Percentiles rank a stretch among this genome's conserved stretches.
Conservation (phyloP, 2,329 filamentous ascomycete species). For the Pseudogymnoascus sp. region DNA sequence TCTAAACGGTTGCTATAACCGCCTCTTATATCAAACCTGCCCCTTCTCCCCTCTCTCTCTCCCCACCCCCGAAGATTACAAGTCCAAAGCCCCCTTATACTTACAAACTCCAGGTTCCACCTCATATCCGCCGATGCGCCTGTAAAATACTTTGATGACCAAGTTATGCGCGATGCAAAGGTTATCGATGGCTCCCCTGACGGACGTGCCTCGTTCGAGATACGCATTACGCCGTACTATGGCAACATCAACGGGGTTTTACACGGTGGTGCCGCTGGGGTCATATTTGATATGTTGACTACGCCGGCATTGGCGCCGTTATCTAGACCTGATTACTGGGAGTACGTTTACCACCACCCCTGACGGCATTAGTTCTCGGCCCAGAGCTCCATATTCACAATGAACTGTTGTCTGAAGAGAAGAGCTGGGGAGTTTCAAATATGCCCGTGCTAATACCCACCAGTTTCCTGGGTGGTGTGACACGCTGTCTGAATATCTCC, state of each 20-base stretch:
- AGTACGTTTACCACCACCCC: constrained; percentile 25
- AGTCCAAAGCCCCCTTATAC: neutral
- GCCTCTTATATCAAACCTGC: neutral
- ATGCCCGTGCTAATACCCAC: neutral
- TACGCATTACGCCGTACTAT: constrained; percentile 35
- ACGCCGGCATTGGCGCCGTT: constrained; percentile 41
- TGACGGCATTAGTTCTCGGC: neutral
- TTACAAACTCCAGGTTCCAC: constrained; percentile 15
- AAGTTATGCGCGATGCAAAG: constrained; percentile 18
- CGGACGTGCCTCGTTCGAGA: constrained; percentile 33
- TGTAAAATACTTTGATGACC: constrained; percentile 18
- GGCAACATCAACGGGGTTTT: constrained; percentile 40
- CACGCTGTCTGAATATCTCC: constrained; percentile 40
- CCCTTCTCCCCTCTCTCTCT: neutral
- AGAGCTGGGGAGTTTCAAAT: neutral
- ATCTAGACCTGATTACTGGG: constrained; percentile 40
- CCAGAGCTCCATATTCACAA: neutral
- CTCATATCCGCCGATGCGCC: constrained; percentile 9
- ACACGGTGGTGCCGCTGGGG: constrained; percentile 44
- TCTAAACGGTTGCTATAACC: neutral
- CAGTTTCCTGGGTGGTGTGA: constrained; percentile 41
- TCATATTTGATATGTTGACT: constrained; percentile 48
- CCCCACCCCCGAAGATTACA: neutral
- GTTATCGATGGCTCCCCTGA: constrained; percentile 25
- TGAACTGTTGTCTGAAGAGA: neutral